Conservation (phyloP, 306 rosid genomes). For the Cucumis melo region DNA sequence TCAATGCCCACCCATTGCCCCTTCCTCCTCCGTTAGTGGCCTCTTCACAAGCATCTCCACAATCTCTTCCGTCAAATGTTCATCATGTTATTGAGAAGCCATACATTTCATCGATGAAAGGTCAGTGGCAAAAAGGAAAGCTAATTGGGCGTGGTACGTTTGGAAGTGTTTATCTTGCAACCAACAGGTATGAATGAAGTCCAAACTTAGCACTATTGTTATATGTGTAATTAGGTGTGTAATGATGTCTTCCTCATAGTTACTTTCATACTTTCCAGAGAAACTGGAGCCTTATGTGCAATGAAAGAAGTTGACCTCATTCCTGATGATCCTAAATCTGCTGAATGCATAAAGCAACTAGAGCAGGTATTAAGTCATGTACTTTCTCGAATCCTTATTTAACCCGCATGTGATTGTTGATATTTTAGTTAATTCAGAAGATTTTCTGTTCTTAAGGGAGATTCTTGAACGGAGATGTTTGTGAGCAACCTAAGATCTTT, state of each 20-base stretch:
- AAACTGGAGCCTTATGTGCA: conserved; percentile 92
- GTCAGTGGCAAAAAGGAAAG: conserved; percentile 87
- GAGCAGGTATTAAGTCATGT: conserved; percentile 49
- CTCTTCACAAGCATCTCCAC: conserved; percentile 21
- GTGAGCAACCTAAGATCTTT: background rate
- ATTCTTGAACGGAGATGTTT: background rate
- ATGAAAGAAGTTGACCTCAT: conserved; percentile 93
- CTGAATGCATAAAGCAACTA: conserved; percentile 70
- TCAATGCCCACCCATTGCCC: conserved; percentile 71
- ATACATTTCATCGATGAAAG: conserved; percentile 28
- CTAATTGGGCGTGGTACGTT: conserved; percentile 89
- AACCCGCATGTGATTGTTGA: background rate
- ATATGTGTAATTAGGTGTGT: conserved; percentile 10
- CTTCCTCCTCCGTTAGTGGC: conserved; percentile 51
- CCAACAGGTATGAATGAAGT: conserved; percentile 43
- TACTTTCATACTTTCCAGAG: conserved; percentile 28
- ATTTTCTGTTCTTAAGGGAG: background rate
- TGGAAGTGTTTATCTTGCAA: conserved; percentile 78
- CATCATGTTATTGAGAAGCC: conserved; percentile 26
- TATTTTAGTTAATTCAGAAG: background rate
- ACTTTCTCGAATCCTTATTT: background rate
- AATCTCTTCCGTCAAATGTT: conserved; percentile 12
- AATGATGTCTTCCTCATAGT: background rate
- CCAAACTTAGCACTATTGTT: conserved; percentile 5
- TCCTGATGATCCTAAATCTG: conserved; percentile 81